Conservation (phyloP, 1,284 basidiomycete genomes). For the Puccinia sorghi region DNA sequence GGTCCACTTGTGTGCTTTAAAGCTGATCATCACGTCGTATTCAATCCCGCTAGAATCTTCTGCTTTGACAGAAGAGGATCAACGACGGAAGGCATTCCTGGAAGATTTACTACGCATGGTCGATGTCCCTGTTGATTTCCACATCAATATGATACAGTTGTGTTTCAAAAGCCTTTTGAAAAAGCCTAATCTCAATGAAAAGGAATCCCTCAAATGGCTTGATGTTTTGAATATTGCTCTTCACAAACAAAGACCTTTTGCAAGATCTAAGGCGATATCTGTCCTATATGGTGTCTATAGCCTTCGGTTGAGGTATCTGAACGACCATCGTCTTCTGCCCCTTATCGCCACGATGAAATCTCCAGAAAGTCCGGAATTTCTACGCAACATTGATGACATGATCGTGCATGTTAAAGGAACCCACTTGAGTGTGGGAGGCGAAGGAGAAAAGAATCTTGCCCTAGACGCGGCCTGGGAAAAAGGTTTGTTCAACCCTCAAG, state of each 20-base stretch:
- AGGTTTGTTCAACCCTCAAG: neutral
- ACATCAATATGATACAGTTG: neutral
- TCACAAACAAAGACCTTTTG: neutral
- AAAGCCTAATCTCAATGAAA: neutral
- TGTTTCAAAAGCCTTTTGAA: neutral
- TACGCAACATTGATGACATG: no score
- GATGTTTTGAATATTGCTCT: neutral
- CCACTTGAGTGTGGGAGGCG: neutral
- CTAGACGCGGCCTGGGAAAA: neutral
- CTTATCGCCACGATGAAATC: no score
- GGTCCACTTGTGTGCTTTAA: no score
- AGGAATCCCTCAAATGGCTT: neutral
- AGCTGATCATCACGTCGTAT: no score
- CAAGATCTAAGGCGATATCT: neutral
- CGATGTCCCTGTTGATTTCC: neutral
- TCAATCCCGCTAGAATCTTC: no score
- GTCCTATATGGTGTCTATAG: neutral
- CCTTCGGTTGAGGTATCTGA: neutral
- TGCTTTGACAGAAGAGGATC: no score
- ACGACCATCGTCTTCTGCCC: neutral
- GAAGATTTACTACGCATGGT: neutral
- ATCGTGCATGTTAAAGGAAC: neutral
- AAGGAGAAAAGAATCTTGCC: neutral
- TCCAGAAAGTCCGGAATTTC: no score
- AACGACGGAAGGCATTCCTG: neutral